Conservation (phyloP, 1,284 basidiomycete genomes). For the Rhodotorula glutinis region DNA sequence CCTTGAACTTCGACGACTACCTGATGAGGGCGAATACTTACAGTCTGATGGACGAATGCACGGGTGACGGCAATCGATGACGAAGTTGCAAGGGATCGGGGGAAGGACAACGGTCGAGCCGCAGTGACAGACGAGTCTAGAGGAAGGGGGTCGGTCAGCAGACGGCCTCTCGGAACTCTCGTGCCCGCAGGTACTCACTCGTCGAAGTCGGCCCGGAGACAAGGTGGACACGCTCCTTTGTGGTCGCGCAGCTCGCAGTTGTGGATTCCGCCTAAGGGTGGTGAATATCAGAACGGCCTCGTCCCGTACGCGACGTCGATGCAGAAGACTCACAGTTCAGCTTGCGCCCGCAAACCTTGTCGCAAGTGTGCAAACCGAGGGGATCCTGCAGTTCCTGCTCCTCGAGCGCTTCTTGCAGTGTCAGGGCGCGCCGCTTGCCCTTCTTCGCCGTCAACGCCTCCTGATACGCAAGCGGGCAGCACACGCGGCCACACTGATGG, state of each 20-base stretch:
- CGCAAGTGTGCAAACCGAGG: conserved; percentile 32
- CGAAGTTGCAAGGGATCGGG: conserved; percentile 71
- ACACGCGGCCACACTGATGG: conserved; percentile 73
- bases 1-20: neutral
- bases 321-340: conserved; percentile 38
- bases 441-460: conserved; percentile 55
- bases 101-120: conserved; percentile 65
- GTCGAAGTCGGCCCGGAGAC: conserved; percentile 80
- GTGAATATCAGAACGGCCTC: too few relatives aligned
- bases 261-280: conserved; percentile 40
- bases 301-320: too few relatives aligned
- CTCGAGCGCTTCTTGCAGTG: conserved; percentile 11
- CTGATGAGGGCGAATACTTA: conserved; percentile 4
- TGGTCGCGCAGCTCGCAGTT: conserved; percentile 69
- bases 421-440: conserved; percentile 17
- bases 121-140: conserved; percentile 75
- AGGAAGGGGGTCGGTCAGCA: too few relatives aligned
- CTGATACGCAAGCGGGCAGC: conserved; percentile 76
- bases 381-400: conserved; percentile 41
- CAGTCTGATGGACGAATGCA: conserved; percentile 72
- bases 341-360: conserved; percentile 43
- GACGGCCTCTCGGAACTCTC: too few relatives aligned
- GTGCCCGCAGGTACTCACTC: conserved; percentile 61
- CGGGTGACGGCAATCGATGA: conserved; percentile 70
- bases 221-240: conserved; percentile 68